Conservation (phyloP, 2,329 filamentous ascomycete genomes). For the Thermothelomyces thermophilus region DNA sequence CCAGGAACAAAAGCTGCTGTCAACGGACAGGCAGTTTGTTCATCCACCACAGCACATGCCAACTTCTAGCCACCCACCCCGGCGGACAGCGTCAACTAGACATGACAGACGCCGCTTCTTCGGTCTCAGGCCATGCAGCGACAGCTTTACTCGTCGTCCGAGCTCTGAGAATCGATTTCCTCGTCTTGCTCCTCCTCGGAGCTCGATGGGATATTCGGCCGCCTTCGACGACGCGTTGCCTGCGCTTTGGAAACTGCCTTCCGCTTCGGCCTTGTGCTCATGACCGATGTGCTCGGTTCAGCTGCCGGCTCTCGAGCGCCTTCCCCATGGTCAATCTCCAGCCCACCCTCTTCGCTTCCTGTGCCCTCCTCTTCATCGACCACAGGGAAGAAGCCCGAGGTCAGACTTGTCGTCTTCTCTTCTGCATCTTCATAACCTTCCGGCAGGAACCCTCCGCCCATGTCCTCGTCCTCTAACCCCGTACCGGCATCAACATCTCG, state of each 20-base stretch:
- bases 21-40: no score
- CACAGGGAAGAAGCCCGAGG: conserved; percentile 44
- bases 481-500: conserved; percentile 11
- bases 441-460: conserved; percentile 56
- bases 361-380: conserved; percentile 38
- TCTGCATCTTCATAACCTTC: conserved; percentile 46
- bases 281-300: neutral
- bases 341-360: conserved; percentile 29
- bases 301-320: neutral
- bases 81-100: no score
- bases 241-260: conserved; percentile 14
- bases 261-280: conserved; percentile 20
- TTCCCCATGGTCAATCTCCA: conserved; percentile 30
- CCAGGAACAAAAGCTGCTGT: no score
- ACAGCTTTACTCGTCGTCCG: conserved; percentile 6
- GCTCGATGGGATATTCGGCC: conserved; percentile 16
- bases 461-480: conserved; percentile 38
- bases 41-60: no score
- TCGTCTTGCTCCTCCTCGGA: conserved; percentile 23
- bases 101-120: no score
- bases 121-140: neutral
- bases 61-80: no score
- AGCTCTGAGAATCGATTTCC: conserved; percentile 13
- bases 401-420: conserved; percentile 27
- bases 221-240: conserved; percentile 15